A percentile compares a stretch with the other conserved stretches of the same genome.
These are phyloP conservation scores for Lachancea waltii DNA, from an alignment of 805 yeast species.

Conservation along the genomic window DNA sequence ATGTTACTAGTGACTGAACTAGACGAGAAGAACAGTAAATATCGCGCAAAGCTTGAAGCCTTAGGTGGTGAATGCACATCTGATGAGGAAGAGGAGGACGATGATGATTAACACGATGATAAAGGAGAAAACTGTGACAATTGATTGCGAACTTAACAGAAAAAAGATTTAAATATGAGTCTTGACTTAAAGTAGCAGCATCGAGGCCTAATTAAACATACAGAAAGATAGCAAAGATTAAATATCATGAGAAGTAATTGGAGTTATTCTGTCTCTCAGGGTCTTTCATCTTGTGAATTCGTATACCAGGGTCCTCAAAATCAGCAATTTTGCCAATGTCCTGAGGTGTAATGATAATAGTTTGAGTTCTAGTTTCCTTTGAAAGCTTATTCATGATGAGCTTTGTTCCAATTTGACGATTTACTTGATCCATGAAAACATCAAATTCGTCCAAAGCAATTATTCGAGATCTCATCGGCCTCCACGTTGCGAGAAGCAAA, in stretches of 20 bases:
- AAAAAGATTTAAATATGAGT: no score
- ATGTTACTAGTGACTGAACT: constrained; percentile 70
- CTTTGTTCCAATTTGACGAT: constrained; percentile 71
- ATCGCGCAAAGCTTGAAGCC: constrained; percentile 45
- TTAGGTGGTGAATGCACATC: constrained; percentile 60
- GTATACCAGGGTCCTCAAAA: constrained; percentile 54
- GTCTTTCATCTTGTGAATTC: constrained; percentile 54
- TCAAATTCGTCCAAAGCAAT: constrained; percentile 95
- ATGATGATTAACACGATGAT: constrained; percentile 48
- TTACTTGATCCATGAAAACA: constrained; percentile 94
- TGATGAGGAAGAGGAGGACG: constrained; percentile 65
- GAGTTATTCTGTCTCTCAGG: constrained; percentile 33
- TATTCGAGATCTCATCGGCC: constrained; percentile 78
- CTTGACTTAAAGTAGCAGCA: no score
- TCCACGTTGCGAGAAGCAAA: constrained; percentile 83
- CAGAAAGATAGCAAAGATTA: background rate
- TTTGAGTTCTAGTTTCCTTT: constrained; percentile 54
- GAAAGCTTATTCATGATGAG: constrained; percentile 64
- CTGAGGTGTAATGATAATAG: constrained; percentile 91
- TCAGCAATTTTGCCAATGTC: constrained; percentile 63
- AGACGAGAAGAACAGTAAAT: constrained; percentile 58
- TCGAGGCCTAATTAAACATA: no score
- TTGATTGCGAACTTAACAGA: no score
- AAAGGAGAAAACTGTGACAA: constrained; percentile 7
- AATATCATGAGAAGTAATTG: constrained; percentile 9